phyloP scores from a whole-genome alignment of 2,329 filamentous ascomycete genomes.

The Clonostachys rosea region DNA sequence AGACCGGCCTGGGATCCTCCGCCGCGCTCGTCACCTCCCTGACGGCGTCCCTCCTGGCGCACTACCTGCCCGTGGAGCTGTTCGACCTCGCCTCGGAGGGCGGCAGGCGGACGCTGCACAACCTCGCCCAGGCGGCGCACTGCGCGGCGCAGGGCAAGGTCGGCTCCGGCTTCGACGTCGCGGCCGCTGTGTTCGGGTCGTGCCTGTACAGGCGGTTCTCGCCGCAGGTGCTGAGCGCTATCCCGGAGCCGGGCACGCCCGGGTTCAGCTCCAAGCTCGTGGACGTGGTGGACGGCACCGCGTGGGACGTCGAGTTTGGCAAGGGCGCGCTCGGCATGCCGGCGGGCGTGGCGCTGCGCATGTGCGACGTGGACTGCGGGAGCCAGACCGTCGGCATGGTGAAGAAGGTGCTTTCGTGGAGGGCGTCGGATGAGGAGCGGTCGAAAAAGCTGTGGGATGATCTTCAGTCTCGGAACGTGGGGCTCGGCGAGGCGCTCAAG shows the following conservation, averaged over 20 bases:
- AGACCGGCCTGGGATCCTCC: conserved; percentile 92
- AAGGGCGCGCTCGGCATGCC: conserved; percentile 71
- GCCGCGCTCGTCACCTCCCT: conserved; percentile 90
- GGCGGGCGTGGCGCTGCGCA: conserved; percentile 68
- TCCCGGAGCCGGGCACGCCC: conserved; percentile 62
- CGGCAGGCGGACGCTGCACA: conserved; percentile 68
- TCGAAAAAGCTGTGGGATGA: conserved; percentile 69
- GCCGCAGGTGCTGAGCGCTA: conserved; percentile 61
- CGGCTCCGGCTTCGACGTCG: conserved; percentile 93
- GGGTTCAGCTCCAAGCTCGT: conserved; percentile 65
- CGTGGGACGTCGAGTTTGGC: conserved; percentile 77
- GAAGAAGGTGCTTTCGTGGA: conserved; percentile 83
- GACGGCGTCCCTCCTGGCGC: conserved; percentile 69
- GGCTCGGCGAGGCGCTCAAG: conserved; percentile 60
- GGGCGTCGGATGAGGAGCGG: conserved; percentile 56
- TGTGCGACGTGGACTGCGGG: conserved; percentile 96
- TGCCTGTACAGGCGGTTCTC: conserved; percentile 93
- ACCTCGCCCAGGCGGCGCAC: conserved; percentile 89
- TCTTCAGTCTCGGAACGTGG: conserved; percentile 71
- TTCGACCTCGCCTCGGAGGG: conserved; percentile 53
- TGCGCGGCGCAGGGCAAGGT: conserved; percentile 97
- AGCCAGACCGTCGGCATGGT: conserved; percentile 95
- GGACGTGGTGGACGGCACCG: conserved; percentile 57
- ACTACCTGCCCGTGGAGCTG: conserved; percentile 58
- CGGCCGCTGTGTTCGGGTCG: conserved; percentile 85